Percentiles rank a stretch among this genome's conserved stretches.
Evolutionary conservation across 148 eudicot genomes (phyloP).

Genomic region (Amaranthus hypochondriacus): DNA sequence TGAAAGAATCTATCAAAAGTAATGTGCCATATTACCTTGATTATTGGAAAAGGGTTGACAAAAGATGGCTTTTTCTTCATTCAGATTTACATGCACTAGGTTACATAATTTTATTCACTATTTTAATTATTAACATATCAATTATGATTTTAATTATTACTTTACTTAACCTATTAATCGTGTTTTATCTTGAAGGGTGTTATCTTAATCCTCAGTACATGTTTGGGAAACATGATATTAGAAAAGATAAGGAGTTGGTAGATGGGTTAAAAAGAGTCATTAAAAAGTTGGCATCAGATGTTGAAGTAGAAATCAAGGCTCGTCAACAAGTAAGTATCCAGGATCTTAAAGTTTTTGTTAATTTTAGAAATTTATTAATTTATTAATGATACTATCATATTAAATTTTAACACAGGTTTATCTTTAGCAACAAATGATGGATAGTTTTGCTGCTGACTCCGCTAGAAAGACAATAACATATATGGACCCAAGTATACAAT

Average conservation of each 20-base stretch:
- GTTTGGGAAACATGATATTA: background rate
- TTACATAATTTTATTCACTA: background rate
- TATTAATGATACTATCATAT: background rate
- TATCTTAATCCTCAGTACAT: slow-evolving; percentile 9
- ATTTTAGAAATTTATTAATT: background rate
- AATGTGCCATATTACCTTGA: background rate
- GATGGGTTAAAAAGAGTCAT: background rate
- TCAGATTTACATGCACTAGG: background rate
- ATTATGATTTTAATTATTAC: too few relatives aligned
- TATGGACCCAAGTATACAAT: background rate
- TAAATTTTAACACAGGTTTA: background rate
- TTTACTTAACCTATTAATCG: too few relatives aligned
- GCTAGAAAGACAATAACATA: background rate
- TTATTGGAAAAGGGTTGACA: slow-evolving; percentile 9
- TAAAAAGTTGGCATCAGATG: background rate
- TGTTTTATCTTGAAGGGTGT: too few relatives aligned
- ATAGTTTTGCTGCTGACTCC: background rate
- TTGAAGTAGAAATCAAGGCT: background rate
- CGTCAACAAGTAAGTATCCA: background rate
- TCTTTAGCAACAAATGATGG: background rate
- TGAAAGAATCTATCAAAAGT: background rate
- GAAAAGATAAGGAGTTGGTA: background rate
- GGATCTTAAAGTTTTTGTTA: too few relatives aligned
- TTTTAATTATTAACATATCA: too few relatives aligned
- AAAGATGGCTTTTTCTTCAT: slow-evolving; percentile 9